Evolutionary conservation across 2,329 filamentous ascomycete genomes (phyloP).

Genomic region (Mariannaea elegans): DNA sequence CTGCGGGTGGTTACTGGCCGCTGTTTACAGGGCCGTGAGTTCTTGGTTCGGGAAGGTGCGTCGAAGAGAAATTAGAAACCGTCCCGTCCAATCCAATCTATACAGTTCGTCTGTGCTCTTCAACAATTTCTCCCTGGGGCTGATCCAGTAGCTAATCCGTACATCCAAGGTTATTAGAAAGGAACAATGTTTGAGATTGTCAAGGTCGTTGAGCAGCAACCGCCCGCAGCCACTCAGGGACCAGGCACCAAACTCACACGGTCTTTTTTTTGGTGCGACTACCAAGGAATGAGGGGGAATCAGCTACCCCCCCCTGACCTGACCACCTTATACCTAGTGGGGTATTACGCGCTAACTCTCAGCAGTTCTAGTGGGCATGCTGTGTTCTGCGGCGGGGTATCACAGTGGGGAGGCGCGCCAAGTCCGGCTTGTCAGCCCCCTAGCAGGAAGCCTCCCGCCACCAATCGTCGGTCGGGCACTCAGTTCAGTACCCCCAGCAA

Average conservation of each 20-base stretch:
- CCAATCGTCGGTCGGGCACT: background rate
- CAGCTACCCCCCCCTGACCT: slow-evolving; percentile 26
- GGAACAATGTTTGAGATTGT: background rate
- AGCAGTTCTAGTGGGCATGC: background rate
- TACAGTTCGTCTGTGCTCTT: background rate
- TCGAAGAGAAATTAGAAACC: background rate
- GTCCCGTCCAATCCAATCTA: background rate
- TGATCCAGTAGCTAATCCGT: too few relatives aligned
- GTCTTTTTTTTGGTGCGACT: slow-evolving; percentile 38
- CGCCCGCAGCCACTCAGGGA: slow-evolving; percentile 12
- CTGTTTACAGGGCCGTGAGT: slow-evolving; percentile 12
- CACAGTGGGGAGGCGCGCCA: background rate
- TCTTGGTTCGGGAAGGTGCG: background rate
- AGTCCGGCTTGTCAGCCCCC: background rate
- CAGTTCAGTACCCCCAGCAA: background rate
- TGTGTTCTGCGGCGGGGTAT: background rate
- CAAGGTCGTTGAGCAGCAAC: slow-evolving; percentile 40
- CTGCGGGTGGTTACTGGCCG: slow-evolving; percentile 5
- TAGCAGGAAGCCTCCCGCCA: background rate
- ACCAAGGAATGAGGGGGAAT: slow-evolving; percentile 19
- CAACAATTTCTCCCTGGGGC: too few relatives aligned
- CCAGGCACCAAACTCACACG: slow-evolving; percentile 24
- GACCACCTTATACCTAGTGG: background rate
- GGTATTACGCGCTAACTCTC: background rate
- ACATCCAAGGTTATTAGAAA: too few relatives aligned